Base-by-base conservation (phyloP, 2,329 filamentous ascomycete species). In the Fusarium sp. region DNA sequence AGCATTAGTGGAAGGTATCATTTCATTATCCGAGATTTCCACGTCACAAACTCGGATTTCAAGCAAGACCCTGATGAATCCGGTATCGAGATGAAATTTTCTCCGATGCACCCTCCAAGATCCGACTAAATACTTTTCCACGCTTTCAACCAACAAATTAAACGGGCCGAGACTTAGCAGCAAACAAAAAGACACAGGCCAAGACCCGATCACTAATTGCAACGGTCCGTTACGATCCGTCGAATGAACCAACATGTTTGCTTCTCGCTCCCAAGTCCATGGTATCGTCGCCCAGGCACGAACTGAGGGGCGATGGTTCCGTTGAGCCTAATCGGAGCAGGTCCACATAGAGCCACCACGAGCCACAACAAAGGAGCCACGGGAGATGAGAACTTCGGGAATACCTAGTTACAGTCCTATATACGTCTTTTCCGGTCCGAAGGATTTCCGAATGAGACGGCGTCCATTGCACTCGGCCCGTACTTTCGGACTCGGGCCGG, bases 141-240 rank as follows among this genome's bases (percentile, higher is more conserved):
- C 27, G 33, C 42, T 63, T 68, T 20, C 35, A n/a, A 46, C 44
- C 40, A 53, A 40, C 40, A 42, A 10, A 56, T 37, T 6, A 42
- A 58, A 67, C 48, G 42, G 68, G 57, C 68, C 69, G 55, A 64
- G 54, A 69, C 41, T 71, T 71, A 45, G 53, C 20, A 56, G 38
- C 37, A 38, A 71, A 38, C 38, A 54, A 68, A 71, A 55, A 49
- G 42, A 56, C 53, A 42, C 46, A 41, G 60, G 44, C 66, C 55
- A 60, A 20, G 7, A 37, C 44, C 44, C 17, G 53, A 46, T 38
- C 48, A 42, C 48, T 44, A 72, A 49, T 44, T 38, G 13, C 7
- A 27, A 52, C 54, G 68, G 44, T 42, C 59, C 64, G 59, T 46
- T 37, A 18, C 20, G 46, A 53, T 53, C 60, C 37, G 38, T 41